phyloP scores from a whole-genome alignment of 192 early-diverging fungal genomes.

The Helicostylum pulchrum region DNA sequence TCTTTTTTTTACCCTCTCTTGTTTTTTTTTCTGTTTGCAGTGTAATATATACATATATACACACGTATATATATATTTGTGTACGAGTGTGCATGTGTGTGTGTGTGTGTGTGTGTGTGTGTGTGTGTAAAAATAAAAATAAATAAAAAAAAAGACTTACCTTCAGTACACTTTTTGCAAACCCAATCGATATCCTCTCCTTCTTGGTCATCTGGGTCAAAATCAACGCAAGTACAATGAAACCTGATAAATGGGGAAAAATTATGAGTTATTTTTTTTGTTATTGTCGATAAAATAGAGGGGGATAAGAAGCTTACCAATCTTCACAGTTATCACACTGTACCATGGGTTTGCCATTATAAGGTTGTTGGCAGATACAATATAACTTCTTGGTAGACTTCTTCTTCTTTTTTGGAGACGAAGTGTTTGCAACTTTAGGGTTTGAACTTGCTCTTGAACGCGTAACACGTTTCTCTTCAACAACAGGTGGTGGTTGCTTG shows the following conservation, averaged over 20 bases:
- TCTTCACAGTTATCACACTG: constrained; percentile 71
- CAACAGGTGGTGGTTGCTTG: not conserved
- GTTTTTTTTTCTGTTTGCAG: not conserved
- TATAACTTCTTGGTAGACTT: constrained; percentile 53
- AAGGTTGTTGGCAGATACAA: constrained; percentile 66
- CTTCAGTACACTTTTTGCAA: constrained; percentile 23
- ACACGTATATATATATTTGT: too few species aligned
- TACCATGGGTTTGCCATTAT: constrained; percentile 74
- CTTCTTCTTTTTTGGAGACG: constrained; percentile 11
- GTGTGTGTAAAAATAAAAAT: not conserved
- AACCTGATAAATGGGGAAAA: constrained; percentile 22
- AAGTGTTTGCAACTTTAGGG: not conserved
- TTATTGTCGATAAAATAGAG: not conserved
- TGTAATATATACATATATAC: too few species aligned
- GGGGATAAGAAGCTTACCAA: constrained; percentile 72
- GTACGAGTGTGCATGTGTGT: too few species aligned
- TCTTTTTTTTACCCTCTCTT: not conserved
- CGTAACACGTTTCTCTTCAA: constrained; percentile 6
- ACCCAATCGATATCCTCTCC: constrained; percentile 35
- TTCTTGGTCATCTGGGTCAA: constrained; percentile 28
- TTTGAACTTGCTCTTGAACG: constrained; percentile 1
- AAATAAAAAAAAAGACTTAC: not conserved
- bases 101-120: not conserved
- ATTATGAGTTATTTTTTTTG: not conserved
- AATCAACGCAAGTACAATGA: constrained; percentile 33